Base-by-base conservation (phyloP, 1,284 basidiomycete genomes). In the Phylloporus gajari region DNA sequence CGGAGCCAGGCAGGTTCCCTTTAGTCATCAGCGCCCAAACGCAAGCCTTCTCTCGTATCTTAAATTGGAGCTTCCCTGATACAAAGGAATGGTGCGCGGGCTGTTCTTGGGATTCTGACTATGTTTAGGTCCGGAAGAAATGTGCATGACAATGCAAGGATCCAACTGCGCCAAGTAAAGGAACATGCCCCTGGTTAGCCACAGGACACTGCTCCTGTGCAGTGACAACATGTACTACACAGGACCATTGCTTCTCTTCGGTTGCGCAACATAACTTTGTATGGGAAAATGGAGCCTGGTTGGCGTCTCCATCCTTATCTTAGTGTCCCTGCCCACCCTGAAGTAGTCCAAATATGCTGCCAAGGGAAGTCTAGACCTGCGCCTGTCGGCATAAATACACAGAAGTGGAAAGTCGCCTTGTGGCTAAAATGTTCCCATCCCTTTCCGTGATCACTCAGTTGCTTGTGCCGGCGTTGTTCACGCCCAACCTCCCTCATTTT, bases 401-500 rank as follows among this genome's bases (percentile, higher is more conserved):
- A 27, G 60, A n/a, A n/a, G 48, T 19, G 35, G 35, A 32, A 38
- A 12, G 5, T 40, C 32, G 42, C 5, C 27, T 23, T 11, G n/a
- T 32, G 27, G 42, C 38, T 0, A 78, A 71, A 68, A 78, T 80
- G 77, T n/a, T 75, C 64, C 72, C 79, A 19, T 73, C 74, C n/a
- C 42, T 78, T 58, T 35, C 77, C 35, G 27, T 77, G 35, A 56
- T 75, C 8, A 59, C 77, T 32, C 75, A 77, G 27, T 48, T 81
- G 12, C 58, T 81, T 19, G 74, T 70, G 17, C 65, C 67, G 6
- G 56, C 72, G 44, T 65, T 68, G 67, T 68, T 80, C 68, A 69
- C 72, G 25, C 65, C 75, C 53, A 79, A 76, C 56, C 67, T 75
- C 7, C 76, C 77, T 46, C 77, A 77, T 30, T 60, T 85, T 27